phyloP scores from a whole-genome alignment of 2,329 filamentous ascomycete species.

The Stemphylium lycopersici region DNA sequence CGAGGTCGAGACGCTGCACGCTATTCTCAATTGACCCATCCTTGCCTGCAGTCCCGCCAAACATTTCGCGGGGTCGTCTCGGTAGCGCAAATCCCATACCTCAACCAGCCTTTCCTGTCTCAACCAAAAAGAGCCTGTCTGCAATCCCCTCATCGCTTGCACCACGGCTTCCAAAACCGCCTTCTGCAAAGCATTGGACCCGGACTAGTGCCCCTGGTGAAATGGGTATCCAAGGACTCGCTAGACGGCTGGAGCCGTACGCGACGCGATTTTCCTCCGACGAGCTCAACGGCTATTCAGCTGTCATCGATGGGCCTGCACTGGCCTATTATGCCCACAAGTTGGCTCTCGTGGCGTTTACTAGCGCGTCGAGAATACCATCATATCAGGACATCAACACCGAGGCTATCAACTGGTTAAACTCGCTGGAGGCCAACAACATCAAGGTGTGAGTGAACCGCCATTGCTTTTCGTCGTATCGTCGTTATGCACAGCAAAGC shows the following conservation, averaged over 20 bases:
- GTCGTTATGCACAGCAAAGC: constrained; percentile 11
- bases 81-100: not conserved
- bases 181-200: not conserved
- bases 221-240: constrained; percentile 47
- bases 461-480: constrained; percentile 19
- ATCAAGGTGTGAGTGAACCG: constrained; percentile 65
- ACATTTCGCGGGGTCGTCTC: too few relatives aligned
- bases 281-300: constrained; percentile 33
- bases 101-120: not conserved
- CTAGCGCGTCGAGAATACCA: constrained; percentile 29
- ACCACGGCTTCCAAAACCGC: not conserved
- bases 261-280: constrained; percentile 29
- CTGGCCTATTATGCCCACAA: constrained; percentile 74
- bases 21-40: not conserved
- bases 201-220: constrained; percentile 2
- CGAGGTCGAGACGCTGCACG: constrained; percentile 3
- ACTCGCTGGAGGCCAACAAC: constrained; percentile 60
- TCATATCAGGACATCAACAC: constrained; percentile 67
- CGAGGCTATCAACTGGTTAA: constrained; percentile 63
- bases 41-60: not conserved
- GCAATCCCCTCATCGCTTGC: constrained; percentile 5
- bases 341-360: constrained; percentile 50
- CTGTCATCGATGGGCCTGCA: constrained; percentile 76
- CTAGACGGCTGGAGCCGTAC: constrained; percentile 40
- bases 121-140: not conserved